phyloP scores from a whole-genome alignment of 352 stramenopile genomes.

The Aphanomyces euteiches region DNA sequence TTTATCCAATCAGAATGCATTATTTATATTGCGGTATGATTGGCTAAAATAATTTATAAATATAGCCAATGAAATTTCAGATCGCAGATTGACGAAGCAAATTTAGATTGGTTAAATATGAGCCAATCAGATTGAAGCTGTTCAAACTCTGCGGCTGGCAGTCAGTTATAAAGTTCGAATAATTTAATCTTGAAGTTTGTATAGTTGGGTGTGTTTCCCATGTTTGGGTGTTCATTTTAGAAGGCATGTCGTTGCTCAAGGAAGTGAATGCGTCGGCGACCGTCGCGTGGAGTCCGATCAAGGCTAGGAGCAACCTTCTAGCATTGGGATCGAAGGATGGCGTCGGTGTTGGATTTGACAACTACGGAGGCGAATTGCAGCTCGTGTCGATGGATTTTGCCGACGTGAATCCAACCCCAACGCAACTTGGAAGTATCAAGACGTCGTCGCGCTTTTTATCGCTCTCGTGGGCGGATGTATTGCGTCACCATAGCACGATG shows the following conservation, averaged over 20 bases:
- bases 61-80: no score
- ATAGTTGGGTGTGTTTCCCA: neutral
- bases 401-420: conserved; percentile 58
- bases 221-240: conserved; percentile 21
- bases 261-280: conserved; percentile 86
- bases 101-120: conserved; percentile 18
- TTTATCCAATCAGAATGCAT: neutral
- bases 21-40: no score
- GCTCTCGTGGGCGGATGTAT: conserved; percentile 90
- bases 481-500: conserved; percentile 66
- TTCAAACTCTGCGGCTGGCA: conserved; percentile 1
- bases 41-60: no score
- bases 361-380: conserved; percentile 96
- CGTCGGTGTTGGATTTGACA: conserved; percentile 94
- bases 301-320: conserved; percentile 68
- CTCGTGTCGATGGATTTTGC: conserved; percentile 92
- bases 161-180: conserved; percentile 21
- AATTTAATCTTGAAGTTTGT: conserved; percentile 20
- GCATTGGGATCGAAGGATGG: conserved; percentile 92
- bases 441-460: conserved; percentile 90
- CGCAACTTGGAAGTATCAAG: conserved; percentile 84
- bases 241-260: conserved; percentile 84
- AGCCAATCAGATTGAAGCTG: neutral
- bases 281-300: conserved; percentile 84
- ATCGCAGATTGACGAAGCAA: conserved; percentile 27